Conservation (phyloP, 1,139 yeast species). For the Candida tropicalis region DNA sequence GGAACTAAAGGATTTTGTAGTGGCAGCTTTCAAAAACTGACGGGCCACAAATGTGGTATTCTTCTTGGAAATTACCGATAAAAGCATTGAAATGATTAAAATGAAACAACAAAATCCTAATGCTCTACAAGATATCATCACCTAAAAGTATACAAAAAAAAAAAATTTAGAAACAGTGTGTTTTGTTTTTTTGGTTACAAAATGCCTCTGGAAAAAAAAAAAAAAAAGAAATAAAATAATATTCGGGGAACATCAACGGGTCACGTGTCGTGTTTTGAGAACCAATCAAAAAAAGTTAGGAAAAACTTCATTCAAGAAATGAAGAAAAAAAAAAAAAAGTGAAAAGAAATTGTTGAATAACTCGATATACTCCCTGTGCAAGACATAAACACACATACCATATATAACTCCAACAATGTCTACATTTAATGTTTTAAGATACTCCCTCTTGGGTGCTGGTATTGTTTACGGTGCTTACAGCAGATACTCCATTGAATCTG, state of each 20-base stretch:
- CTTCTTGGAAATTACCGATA: conserved; percentile 29
- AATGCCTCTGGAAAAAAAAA: conserved; percentile 1
- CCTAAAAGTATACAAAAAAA: conserved; percentile 1
- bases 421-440: conserved; percentile 75
- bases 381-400: not conserved
- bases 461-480: conserved; percentile 87
- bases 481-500: conserved; percentile 67
- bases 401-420: conserved; percentile 24
- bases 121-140: conserved; percentile 5
- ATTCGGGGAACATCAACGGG: conserved; percentile 6
- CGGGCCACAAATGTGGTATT: conserved; percentile 14
- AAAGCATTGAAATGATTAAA: conserved; percentile 31
- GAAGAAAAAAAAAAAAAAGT: conserved; percentile 9
- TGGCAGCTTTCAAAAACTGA: conserved; percentile 1
- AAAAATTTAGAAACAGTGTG: not conserved
- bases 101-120: conserved; percentile 8
- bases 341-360: not conserved
- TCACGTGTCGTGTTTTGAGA: conserved; percentile 7
- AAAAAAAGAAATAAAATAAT: not conserved
- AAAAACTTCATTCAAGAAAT: conserved; percentile 19
- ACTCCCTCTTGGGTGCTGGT: conserved; percentile 90
- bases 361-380: not conserved
- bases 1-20: conserved; percentile 5
- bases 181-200: not conserved
- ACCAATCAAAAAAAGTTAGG: conserved; percentile 14